A percentile compares a stretch with the other conserved stretches of the same genome.
These are phyloP conservation scores for Penicillium simplicissimum DNA, from an alignment of 495 filamentous ascomycete species.

Conservation along the genomic window DNA sequence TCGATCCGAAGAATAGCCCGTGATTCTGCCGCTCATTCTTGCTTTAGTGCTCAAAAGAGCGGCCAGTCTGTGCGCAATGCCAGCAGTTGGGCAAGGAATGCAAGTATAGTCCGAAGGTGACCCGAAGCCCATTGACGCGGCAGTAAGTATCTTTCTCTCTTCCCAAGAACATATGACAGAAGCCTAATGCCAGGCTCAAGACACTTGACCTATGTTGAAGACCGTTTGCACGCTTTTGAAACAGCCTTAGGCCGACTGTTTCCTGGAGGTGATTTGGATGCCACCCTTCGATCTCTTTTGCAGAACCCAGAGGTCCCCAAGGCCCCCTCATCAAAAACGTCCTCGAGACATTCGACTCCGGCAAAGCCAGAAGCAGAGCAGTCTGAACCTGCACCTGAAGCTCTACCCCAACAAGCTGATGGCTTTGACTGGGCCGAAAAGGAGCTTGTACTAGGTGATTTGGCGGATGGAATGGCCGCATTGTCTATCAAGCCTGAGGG, in stretches of 20 bases:
- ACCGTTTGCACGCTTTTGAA: conserved; percentile 48
- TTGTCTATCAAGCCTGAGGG: conserved; percentile 52
- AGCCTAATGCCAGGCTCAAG: conserved; percentile 27
- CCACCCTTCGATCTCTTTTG: conserved; percentile 44
- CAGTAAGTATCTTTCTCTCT: conserved; percentile 35
- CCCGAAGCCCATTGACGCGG: conserved; percentile 48
- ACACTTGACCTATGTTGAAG: conserved; percentile 53
- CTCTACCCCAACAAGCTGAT: conserved; percentile 50
- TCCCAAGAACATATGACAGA: not conserved
- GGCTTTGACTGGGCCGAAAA: conserved; percentile 56
- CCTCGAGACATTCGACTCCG: conserved; percentile 42
- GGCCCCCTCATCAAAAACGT: conserved; percentile 40
- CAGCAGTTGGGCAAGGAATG: conserved; percentile 48
- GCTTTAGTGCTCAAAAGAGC: conserved; percentile 50
- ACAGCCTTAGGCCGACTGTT: conserved; percentile 47
- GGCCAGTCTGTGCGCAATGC: conserved; percentile 47
- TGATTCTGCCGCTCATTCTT: conserved; percentile 7
- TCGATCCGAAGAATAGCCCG: not conserved
- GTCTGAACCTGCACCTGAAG: conserved; percentile 45
- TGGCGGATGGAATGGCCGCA: conserved; percentile 56
- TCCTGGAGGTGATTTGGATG: conserved; percentile 49
- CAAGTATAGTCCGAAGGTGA: conserved; percentile 51
- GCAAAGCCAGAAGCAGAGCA: conserved; percentile 40
- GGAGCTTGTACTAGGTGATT: conserved; percentile 43
- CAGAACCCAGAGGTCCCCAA: conserved; percentile 43